Conservation (phyloP, 1,139 yeast species). For the Hansenula lynferdii region DNA sequence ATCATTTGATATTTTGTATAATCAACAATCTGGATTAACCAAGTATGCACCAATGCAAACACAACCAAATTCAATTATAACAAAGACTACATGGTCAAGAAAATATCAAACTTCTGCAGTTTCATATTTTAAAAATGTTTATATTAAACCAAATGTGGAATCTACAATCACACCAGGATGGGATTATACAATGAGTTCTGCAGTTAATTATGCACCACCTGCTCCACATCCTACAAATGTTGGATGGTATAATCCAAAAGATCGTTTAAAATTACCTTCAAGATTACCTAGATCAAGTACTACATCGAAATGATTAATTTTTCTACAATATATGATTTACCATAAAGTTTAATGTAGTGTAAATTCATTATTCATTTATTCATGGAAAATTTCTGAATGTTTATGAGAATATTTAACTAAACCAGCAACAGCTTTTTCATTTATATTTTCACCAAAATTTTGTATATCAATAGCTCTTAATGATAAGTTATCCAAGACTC, state of each 20-base stretch:
- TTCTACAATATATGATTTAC: no score
- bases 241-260: conserved; percentile 40
- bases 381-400: conserved; percentile 22
- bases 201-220: conserved; percentile 60
- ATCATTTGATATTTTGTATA: conserved; percentile 50
- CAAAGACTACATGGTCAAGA: conserved; percentile 61
- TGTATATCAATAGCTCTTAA: conserved; percentile 29
- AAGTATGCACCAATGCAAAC: conserved; percentile 89
- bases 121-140: conserved; percentile 44
- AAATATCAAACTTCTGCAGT: conserved; percentile 64
- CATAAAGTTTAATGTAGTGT: no score
- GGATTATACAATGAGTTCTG: conserved; percentile 66
- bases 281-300: conserved; percentile 19
- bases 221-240: conserved; percentile 62
- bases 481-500: conserved; percentile 24
- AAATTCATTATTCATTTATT: no score
- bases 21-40: conserved; percentile 67
- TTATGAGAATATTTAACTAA: conserved; percentile 28
- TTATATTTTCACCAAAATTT: conserved; percentile 28
- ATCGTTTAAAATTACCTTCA: conserved; percentile 4
- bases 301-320: not conserved
- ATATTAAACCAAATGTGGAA: conserved; percentile 38
- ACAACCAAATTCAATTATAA: conserved; percentile 71
- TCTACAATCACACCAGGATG: conserved; percentile 82
- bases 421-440: conserved; percentile 28